These are phyloP conservation scores for Annulohypoxylon stygium DNA, from an alignment of 495 filamentous ascomycete species.

Conservation along the genomic window DNA sequence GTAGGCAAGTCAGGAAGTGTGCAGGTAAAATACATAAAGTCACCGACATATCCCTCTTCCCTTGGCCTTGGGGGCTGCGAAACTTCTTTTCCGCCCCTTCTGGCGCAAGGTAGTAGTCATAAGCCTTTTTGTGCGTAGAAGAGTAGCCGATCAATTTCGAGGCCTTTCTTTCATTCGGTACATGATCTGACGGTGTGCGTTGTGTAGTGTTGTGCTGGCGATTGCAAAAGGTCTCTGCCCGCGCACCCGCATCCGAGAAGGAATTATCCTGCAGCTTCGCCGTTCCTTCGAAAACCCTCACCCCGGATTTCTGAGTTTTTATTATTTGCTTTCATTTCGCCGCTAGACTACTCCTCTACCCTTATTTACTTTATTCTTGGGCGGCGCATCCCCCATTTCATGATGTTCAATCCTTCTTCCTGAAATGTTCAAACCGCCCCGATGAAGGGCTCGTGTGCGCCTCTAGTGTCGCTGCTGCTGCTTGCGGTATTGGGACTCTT, in stretches of 20 bases:
- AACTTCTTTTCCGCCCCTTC: constrained; percentile 18
- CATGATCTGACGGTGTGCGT: constrained; percentile 12
- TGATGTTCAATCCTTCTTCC: constrained; percentile 46
- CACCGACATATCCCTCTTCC: neutral
- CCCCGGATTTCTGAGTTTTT: neutral
- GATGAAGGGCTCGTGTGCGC: constrained; percentile 51
- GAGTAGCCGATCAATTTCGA: constrained; percentile 15
- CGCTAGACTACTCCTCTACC: neutral
- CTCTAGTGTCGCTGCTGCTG: constrained; percentile 41
- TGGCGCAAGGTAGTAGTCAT: constrained; percentile 20
- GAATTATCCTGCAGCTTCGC: constrained; percentile 10
- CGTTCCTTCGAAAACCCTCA: neutral
- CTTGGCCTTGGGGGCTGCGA: constrained; percentile 19
- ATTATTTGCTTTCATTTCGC: neutral
- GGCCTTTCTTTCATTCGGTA: neutral
- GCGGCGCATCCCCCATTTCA: constrained; percentile 22
- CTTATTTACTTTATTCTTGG: constrained; percentile 33
- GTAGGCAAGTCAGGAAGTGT: neutral
- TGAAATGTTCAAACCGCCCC: constrained; percentile 47
- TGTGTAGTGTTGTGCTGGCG: constrained; percentile 30
- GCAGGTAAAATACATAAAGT: neutral
- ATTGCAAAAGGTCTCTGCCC: constrained; percentile 8
- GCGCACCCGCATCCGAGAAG: constrained; percentile 3
- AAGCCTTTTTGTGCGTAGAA: constrained; percentile 4
- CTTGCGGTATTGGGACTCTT: constrained; percentile 48